A percentile compares a stretch with the other conserved stretches of the same genome.
Evolutionary conservation across 78 protist species (phyloP).

Genomic region (Blattamonas nauphoetae): DNA sequence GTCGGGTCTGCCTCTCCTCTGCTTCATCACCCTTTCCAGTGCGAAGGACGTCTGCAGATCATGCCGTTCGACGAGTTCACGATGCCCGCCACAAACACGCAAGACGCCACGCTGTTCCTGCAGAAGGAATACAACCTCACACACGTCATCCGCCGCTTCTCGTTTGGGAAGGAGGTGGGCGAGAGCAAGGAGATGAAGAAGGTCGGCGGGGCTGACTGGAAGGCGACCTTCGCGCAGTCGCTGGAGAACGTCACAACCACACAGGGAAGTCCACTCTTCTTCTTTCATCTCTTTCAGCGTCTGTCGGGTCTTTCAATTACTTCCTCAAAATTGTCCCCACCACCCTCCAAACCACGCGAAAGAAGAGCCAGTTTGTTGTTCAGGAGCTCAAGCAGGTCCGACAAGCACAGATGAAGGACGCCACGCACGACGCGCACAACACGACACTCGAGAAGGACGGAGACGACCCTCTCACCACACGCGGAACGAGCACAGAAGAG

Average conservation of each 20-base stretch:
- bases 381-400: no score
- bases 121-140: background rate
- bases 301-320: background rate
- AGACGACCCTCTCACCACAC: no score
- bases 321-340: background rate
- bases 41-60: background rate
- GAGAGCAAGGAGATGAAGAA: background rate
- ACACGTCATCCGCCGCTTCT: background rate
- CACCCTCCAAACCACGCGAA: background rate
- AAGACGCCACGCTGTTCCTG: background rate
- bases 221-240: no score
- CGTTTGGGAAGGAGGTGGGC: background rate
- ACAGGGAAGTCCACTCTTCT: no score
- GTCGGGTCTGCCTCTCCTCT: background rate
- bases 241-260: no score
- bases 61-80: background rate
- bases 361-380: no score
- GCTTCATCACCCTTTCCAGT: background rate
- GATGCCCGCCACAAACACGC: background rate
- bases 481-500: no score
- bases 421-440: no score
- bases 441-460: no score
- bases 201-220: no score
- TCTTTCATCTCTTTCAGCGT: background rate
- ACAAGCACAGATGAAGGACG: no score